A percentile compares a stretch with the other conserved stretches of the same genome.
phyloP scores from a whole-genome alignment of 2,329 filamentous ascomycete genomes.

The Lecanoromycetidae sp. region DNA sequence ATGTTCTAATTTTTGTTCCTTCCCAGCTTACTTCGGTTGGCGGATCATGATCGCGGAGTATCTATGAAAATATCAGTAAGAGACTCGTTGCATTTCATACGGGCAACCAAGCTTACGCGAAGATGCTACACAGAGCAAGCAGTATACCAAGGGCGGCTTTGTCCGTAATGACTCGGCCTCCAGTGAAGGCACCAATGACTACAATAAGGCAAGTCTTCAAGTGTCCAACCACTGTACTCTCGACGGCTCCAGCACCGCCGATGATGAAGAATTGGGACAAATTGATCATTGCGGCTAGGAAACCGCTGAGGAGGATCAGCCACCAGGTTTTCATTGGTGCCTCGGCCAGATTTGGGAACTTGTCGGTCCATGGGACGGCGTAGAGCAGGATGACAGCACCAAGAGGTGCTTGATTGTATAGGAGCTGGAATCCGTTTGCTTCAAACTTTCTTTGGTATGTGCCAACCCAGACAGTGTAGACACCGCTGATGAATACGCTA shows the following conservation, averaged over 20 bases:
- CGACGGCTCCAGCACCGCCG: conserved; percentile 14
- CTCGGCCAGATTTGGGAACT: conserved; percentile 45
- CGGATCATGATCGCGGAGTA: conserved; percentile 17
- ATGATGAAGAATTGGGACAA: conserved; percentile 28
- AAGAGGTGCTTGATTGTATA: conserved; percentile 56
- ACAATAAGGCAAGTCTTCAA: conserved; percentile 18
- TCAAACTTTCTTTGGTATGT: conserved; percentile 53
- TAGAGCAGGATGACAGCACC: conserved; percentile 52
- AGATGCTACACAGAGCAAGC: conserved; percentile 15
- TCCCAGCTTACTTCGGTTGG: conserved; percentile 13
- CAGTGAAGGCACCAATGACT: conserved; percentile 14
- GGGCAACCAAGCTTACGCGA: conserved; percentile 5
- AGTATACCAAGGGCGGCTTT: conserved; percentile 15
- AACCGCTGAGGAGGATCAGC: conserved; percentile 49
- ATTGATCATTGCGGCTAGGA: conserved; percentile 54
- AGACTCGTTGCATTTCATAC: neutral
- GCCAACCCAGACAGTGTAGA: conserved; percentile 59
- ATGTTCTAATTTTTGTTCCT: neutral
- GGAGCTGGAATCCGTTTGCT: conserved; percentile 56
- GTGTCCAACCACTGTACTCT: conserved; percentile 18
- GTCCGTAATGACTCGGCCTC: conserved; percentile 13
- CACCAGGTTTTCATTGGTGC: conserved; percentile 43
- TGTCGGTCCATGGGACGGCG: conserved; percentile 53
- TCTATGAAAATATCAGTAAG: conserved; percentile 6
- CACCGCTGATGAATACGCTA: conserved; percentile 52